These are phyloP conservation scores for Zygoascus ofunaensis DNA, from an alignment of 805 yeast species.

Conservation along the genomic window DNA sequence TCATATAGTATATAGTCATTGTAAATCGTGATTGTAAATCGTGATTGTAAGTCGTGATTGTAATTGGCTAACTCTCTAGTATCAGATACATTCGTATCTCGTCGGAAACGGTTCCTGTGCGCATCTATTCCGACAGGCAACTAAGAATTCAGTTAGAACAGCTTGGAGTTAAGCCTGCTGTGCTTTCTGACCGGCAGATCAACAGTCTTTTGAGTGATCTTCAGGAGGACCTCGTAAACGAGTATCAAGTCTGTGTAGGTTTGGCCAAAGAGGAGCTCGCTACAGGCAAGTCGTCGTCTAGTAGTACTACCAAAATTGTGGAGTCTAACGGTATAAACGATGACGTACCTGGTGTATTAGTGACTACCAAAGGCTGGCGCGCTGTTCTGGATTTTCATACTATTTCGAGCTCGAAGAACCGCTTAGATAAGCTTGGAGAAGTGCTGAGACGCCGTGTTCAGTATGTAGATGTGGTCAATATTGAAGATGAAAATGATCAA, in stretches of 20 bases:
- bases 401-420: background rate
- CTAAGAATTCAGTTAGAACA: slow-evolving; percentile 1
- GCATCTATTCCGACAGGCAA: slow-evolving; percentile 10
- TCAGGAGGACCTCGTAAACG: background rate
- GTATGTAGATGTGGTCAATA: background rate
- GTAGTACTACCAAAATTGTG: background rate
- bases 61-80: too few relatives aligned
- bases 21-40: too few relatives aligned
- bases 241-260: background rate
- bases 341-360: background rate
- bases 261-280: background rate
- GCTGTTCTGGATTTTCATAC: slow-evolving; percentile 1
- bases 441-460: background rate
- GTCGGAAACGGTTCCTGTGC: slow-evolving; percentile 4
- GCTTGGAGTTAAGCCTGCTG: slow-evolving; percentile 2
- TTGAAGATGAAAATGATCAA: slow-evolving; percentile 4
- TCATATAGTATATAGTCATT: too few relatives aligned
- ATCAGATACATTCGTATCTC: slow-evolving; percentile 3
- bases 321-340: slow-evolving; percentile 4
- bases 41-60: too few relatives aligned
- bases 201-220: slow-evolving; percentile 3
- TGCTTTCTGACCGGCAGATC: slow-evolving; percentile 3
- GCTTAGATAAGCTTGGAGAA: background rate
- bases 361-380: slow-evolving; percentile 3
- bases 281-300: background rate